Conservation (phyloP, 306 rosid genomes). For the Psophocarpus tetragonolobus region DNA sequence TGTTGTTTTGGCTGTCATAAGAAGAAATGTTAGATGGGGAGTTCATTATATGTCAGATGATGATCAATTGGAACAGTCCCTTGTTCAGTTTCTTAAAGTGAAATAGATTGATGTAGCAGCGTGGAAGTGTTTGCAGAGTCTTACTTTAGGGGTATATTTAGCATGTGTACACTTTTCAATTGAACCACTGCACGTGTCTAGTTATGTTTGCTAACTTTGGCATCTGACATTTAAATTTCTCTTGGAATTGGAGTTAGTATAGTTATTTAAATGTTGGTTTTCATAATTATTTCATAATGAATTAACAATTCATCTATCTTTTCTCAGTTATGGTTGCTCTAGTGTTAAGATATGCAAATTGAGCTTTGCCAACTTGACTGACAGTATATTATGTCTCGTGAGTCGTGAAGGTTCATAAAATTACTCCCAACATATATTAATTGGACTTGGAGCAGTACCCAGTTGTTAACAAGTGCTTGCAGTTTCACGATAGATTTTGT, state of each 20-base stretch:
- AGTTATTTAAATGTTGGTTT: too few species aligned
- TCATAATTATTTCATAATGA: too few species aligned
- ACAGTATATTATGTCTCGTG: too few species aligned
- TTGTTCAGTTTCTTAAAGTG: conserved; percentile 80
- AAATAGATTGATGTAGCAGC: not conserved
- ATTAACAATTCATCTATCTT: too few species aligned
- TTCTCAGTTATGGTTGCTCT: too few species aligned
- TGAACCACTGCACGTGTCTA: not conserved
- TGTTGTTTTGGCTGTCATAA: conserved; percentile 94
- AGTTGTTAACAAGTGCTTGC: too few species aligned
- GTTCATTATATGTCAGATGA: conserved; percentile 86
- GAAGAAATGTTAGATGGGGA: conserved; percentile 98
- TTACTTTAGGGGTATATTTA: not conserved
- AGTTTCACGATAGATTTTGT: too few species aligned
- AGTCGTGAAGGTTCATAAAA: too few species aligned
- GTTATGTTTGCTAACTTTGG: not conserved
- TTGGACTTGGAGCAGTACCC: too few species aligned
- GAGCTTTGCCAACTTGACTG: too few species aligned
- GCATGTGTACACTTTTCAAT: not conserved
- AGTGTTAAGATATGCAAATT: too few species aligned
- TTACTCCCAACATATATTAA: too few species aligned
- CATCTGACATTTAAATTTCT: not conserved
- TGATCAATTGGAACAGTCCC: conserved; percentile 86
- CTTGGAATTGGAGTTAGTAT: not conserved
- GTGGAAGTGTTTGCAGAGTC: not conserved